Conservation (phyloP, 352 stramenopile species). For the Peronospora destructor region DNA sequence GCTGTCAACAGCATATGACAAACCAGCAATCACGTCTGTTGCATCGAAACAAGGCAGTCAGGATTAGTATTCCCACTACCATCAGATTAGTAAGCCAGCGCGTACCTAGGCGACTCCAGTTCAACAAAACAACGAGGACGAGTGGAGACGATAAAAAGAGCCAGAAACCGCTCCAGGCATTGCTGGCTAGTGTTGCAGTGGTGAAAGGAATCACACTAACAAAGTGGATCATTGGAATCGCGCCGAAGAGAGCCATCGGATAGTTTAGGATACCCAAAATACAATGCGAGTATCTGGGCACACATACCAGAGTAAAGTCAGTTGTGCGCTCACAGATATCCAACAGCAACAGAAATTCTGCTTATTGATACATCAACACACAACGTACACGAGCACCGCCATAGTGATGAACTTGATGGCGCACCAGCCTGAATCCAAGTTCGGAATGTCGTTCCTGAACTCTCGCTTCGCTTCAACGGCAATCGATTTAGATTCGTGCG, state of each 20-base stretch:
- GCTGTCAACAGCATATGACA: constrained; percentile 39
- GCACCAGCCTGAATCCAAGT: constrained; percentile 43
- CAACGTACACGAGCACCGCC: constrained; percentile 47
- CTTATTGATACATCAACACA: background rate
- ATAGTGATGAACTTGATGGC: constrained; percentile 53
- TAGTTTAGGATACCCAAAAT: constrained; percentile 79
- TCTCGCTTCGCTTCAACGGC: background rate
- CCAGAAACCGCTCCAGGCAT: constrained; percentile 34
- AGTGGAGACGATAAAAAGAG: constrained; percentile 53
- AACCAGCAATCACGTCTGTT: constrained; percentile 18
- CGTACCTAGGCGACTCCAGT: constrained; percentile 23
- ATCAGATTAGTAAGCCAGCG: constrained; percentile 14
- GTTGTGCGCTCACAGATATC: background rate
- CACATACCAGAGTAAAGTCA: constrained; percentile 11
- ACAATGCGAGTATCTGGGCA: constrained; percentile 50
- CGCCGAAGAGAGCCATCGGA: constrained; percentile 67
- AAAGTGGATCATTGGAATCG: constrained; percentile 56
- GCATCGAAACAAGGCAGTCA: constrained; percentile 5
- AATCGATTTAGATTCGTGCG: background rate
- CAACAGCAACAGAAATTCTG: background rate
- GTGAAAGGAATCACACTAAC: constrained; percentile 38
- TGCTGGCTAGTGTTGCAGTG: constrained; percentile 19
- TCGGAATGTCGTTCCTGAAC: constrained; percentile 5
- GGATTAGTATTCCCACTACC: background rate
- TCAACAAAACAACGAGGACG: constrained; percentile 26